These are phyloP conservation scores for Litchi chinensis DNA, from an alignment of 345 rosid species.

Conservation along the genomic window DNA sequence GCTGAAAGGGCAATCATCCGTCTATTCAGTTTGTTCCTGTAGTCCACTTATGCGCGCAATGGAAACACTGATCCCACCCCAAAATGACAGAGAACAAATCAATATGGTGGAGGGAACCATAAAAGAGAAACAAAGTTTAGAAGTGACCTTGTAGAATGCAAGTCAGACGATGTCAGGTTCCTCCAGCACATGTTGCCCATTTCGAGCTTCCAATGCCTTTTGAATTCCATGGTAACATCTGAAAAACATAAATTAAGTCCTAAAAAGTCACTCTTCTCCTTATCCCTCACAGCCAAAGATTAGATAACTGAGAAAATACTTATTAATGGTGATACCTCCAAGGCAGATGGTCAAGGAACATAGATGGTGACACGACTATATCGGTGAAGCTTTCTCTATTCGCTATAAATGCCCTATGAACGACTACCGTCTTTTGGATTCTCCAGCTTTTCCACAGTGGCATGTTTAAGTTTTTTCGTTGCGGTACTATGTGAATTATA, in stretches of 20 bases:
- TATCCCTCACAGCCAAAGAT: neutral
- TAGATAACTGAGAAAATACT: neutral
- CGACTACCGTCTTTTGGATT: slow-evolving; percentile 29
- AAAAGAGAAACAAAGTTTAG: neutral
- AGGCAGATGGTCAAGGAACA: slow-evolving; percentile 96
- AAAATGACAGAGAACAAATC: neutral
- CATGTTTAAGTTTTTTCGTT: slow-evolving; percentile 28
- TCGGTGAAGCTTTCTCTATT: slow-evolving; percentile 72
- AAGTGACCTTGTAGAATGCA: slow-evolving; percentile 7
- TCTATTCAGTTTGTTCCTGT: too few relatives aligned
- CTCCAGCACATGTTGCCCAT: slow-evolving; percentile 20
- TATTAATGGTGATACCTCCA: slow-evolving; percentile 63
- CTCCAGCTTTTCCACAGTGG: slow-evolving; percentile 69
- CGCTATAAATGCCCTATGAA: slow-evolving; percentile 64
- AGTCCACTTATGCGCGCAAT: neutral
- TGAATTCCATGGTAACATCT: slow-evolving; percentile 72
- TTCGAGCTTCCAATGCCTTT: slow-evolving; percentile 62
- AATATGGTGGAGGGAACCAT: neutral
- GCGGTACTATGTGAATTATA: slow-evolving; percentile 71
- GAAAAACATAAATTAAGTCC: slow-evolving; percentile 13
- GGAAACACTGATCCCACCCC: neutral
- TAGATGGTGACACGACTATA: slow-evolving; percentile 72
- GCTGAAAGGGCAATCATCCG: neutral
- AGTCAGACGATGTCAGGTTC: slow-evolving; percentile 41
- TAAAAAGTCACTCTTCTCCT: neutral